These are phyloP conservation scores for Fusarium sp. DNA, from an alignment of 2,329 filamentous ascomycete genomes.

Conservation along the genomic window DNA sequence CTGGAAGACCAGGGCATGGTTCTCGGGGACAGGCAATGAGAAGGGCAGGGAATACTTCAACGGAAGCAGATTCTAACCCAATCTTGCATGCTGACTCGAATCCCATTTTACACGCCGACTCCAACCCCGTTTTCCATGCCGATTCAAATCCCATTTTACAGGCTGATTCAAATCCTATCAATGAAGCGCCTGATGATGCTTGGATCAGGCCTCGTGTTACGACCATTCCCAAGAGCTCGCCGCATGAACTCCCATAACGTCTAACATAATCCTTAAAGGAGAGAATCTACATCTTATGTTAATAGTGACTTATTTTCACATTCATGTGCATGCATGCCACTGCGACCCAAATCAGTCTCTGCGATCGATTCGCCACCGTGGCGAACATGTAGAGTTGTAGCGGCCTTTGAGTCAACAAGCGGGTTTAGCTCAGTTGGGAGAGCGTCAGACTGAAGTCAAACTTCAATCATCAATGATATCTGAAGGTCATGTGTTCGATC, in stretches of 20 bases:
- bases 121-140: not conserved
- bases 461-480: slow-evolving; percentile 39
- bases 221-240: not conserved
- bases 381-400: rapidly evolving
- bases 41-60: not conserved
- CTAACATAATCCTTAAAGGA: no score
- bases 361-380: rapidly evolving
- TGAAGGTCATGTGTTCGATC: slow-evolving; percentile 46
- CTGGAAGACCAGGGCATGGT: not conserved
- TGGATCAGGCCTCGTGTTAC: not conserved
- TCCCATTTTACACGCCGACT: not conserved
- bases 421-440: slow-evolving; percentile 42
- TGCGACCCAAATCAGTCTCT: rapidly evolving
- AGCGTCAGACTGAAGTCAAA: slow-evolving; percentile 36
- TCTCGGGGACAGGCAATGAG: not conserved
- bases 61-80: not conserved
- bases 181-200: not conserved
- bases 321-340: rapidly evolving
- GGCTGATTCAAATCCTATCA: not conserved
- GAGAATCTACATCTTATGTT: rapidly evolving
- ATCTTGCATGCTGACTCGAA: not conserved
- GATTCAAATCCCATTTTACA: slow-evolving; percentile 1
- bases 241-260: not conserved
- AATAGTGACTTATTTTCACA: not conserved
- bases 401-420: rapidly evolving